Evolutionary conservation across 306 rosid genomes (phyloP), one percentile per base, ranked within the genome.

Genomic region (Malus sieversii): DNA sequence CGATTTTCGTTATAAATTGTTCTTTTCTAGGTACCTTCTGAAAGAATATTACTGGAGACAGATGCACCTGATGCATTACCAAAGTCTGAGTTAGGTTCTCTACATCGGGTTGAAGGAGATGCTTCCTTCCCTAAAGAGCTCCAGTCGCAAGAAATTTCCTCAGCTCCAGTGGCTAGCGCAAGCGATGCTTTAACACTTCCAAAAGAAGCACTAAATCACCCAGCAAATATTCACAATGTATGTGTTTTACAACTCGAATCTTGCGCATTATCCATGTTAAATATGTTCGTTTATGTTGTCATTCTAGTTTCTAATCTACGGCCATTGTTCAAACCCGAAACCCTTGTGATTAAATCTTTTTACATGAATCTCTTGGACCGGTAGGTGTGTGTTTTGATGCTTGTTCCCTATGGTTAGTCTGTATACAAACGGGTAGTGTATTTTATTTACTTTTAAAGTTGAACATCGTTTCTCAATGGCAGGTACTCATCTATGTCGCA

Each of bases 51-150:
- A 83, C 74, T 95, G 88, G 97, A 95, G 92, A 88, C 97, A 0
- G 98, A 95, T 84, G 98, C 97, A n/a, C 97, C 98, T 16, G 96
- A 95, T 81, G 98, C 92, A 12, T 87, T 89, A 20, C 97, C 93
- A 15, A 84, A 64, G 76, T 83, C 86, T 38, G 81, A 76, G 68
- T 62, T 67, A 73, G 86, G 78, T 82, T 80, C 91, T 58, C 82
- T 90, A 76, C 70, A 82, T 78, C 79, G 82, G 20, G 83, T 92
- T 53, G 97, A 90, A 52, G 97, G 90, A 65, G 97, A 90, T 84
- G 52, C 85, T 77, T 77, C 91, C 70, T 82, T 79, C 33, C 62
- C 84, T 4, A 59, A 77, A 78, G 85, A 82, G 72, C 60, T 78
- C 75, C 81, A 38, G 7, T 70, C 66, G 57, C 79, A 63, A 71